Evolutionary conservation across 768 basidiomycete species (phyloP), one percentile per base, ranked within the genome.

Genomic region (Termitomyces eurrhizus): DNA sequence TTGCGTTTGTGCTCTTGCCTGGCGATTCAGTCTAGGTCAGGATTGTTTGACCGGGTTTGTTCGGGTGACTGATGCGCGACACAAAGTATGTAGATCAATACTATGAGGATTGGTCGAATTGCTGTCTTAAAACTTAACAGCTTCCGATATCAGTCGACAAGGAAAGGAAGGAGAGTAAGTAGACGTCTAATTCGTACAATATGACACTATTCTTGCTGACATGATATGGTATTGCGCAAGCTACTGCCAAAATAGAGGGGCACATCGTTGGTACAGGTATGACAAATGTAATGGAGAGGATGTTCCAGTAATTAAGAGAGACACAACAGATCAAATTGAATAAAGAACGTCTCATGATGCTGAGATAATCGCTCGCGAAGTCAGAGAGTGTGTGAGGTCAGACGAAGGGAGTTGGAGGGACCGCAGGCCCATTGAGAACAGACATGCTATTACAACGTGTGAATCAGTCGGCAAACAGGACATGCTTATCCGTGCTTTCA

Each of bases 401-500:
- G 54, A 42, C 7, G 26, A 54, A 54, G 42, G 7, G n/a, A 32
- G 12, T 55, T 5, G 29, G n/a, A n/a, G 29, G 39, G 18, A n/a
- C 41, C 54, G 13, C 26, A 53, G 37, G 39, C 37, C 37, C 52
- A 16, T 24, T 16, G 51, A 52, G 21, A 18, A 44, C n/a, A 48
- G 7, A 39, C 12, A 42, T 37, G 36, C 42, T 46, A 53, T 24
- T 41, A 49, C n/a, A 36, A 26, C 21, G 35, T 14, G 11, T 26
- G 8, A 37, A 49, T 79, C 73, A 92, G 66, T 89, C 88, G 53
- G 92, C 91, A 67, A 87, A 94, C 65, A 95, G 76, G 51, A 94
- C 83, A 71, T 93, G 87, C 72, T 91, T 92, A 62, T 93, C 90
- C 37, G 90, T 86, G 52, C 79, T 80, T 62, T 86, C 84, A 72